Base-by-base conservation (phyloP, 164 flowering plant genomes). In the Vitis amurensis region DNA sequence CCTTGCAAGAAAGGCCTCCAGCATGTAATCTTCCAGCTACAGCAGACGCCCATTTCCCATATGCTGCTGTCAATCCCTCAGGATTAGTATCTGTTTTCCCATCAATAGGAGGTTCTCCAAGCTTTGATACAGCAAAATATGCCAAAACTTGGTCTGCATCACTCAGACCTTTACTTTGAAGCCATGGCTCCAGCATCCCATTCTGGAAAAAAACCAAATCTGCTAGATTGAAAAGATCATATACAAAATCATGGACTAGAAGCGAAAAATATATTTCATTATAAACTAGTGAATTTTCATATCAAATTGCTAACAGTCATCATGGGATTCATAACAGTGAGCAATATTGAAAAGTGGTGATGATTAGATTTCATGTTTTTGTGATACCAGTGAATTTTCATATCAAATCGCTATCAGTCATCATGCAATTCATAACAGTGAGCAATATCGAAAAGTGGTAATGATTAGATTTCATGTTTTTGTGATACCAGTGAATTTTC, bases 141-240 rank as follows among this genome's bases (percentile, higher is more conserved):
- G 97, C 98, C 75, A 93, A 73, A 8, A 96, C 98, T 79, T 96
- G 99, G 72, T 88, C 90, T 30, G 95, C 94, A 76, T 91, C 85
- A 3, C 66, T 62, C 15, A 96, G 76, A 44, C 97, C 97, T 86
- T 88, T 93, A 74, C 92, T 90, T 65, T 91, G 70, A 64, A 93
- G 78, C 99, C 99, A 93, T 0, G 98, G 99, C 71, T 96, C 99
- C 77, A 96, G 84, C 98, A 96, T 93, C 61, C 99, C 99, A 80
- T 96, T 96, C 97, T 96, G 99, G 90, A 93, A 93, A 81, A 96
- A 96, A 44, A 96, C 93, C 98, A 96, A 88, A 83, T 96, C 99
- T 93, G 97, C 89, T 83, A 72, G 81, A 83, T 78, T 72, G 79
- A 80, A 76, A 81, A 74, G 67, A 71, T 31, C 60, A 65, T 69